Percentiles rank a stretch among this genome's conserved stretches.
Evolutionary conservation across 257 asterid genomes (phyloP).

Genomic region (Avicennia marina): DNA sequence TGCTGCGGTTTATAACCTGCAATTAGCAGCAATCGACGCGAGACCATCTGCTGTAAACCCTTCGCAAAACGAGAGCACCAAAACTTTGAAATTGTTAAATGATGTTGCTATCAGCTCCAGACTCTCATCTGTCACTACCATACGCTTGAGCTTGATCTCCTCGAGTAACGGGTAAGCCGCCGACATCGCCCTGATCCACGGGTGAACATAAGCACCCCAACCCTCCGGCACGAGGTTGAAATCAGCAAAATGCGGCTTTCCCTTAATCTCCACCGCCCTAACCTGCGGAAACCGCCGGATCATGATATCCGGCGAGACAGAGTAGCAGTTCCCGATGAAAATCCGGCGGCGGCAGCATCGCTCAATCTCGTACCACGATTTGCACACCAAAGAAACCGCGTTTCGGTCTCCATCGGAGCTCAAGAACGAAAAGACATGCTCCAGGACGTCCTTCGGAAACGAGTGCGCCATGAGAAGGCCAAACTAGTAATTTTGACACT

Average conservation of each 20-base stretch:
- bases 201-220: slow-evolving; percentile 79
- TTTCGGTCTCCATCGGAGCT: slow-evolving; percentile 61
- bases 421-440: slow-evolving; percentile 74
- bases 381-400: slow-evolving; percentile 82
- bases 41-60: slow-evolving; percentile 88
- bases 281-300: slow-evolving; percentile 75
- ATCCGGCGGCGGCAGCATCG: slow-evolving; percentile 72
- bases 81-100: slow-evolving; percentile 63
- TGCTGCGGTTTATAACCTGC: slow-evolving; percentile 47
- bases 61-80: slow-evolving; percentile 73
- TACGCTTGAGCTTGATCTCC: slow-evolving; percentile 82
- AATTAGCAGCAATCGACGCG: slow-evolving; percentile 80
- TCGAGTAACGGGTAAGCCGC: slow-evolving; percentile 70
- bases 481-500: background rate
- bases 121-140: slow-evolving; percentile 78
- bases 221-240: slow-evolving; percentile 89
- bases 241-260: slow-evolving; percentile 96
- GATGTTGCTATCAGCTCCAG: slow-evolving; percentile 74
- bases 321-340: slow-evolving; percentile 87
- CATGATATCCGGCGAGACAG: slow-evolving; percentile 61
- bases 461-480: slow-evolving; percentile 54
- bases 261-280: slow-evolving; percentile 71
- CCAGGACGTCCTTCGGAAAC: slow-evolving; percentile 89
- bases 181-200: slow-evolving; percentile 78
- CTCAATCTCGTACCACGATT: slow-evolving; percentile 93